Base-by-base conservation (phyloP, 164 flowering plant genomes). In the Annona cherimola region DNA sequence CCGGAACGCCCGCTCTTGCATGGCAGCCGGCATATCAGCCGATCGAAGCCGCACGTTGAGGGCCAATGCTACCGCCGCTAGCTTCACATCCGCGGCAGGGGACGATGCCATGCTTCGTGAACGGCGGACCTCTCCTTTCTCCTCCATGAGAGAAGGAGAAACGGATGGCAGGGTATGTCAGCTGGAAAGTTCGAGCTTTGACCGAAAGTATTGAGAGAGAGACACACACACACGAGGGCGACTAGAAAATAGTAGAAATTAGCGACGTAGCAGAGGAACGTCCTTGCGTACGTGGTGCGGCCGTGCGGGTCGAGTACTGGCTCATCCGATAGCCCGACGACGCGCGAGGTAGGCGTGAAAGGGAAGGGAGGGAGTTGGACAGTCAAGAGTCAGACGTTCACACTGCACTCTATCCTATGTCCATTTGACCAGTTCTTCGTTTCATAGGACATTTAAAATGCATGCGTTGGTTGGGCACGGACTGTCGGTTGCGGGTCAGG, bases 1-100 rank as follows among this genome's bases (percentile, higher is more conserved):
- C 3, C 82, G 77, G 71, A 80, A 67, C 18, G 83, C 85, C 26
- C 75, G 73, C 74, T 83, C 85, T 66, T 80, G 82, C 82, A 83
- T 78, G 4, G 18, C 44, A 3, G 74, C 70, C 26, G 80, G 71
- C 85, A 83, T 83, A 39, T 83, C 83, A 20, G 85, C 81, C 16
- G 85, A 69, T 73, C 80, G 78, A 80, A 75, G 57, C 73, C 81
- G 80, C 2, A 79, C 66, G 54, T 79, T 77, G 40, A 80, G 72
- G 42, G 70, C 74, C 26, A 75, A 66, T 3, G 85, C 82, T 0
- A 77, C n/a, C 0, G 80, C 80, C 0, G 79, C 85, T 20, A 80
- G 61, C 65, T 63, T 74, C 69, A 63, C 77, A 40, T 74, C 75
- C 35, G 62, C 60, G 8, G 50, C 39, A 14, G 79, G 76, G 4